phyloP scores from a whole-genome alignment of 2,329 filamentous ascomycete genomes.

The Chrysosporium queenslandicum region DNA sequence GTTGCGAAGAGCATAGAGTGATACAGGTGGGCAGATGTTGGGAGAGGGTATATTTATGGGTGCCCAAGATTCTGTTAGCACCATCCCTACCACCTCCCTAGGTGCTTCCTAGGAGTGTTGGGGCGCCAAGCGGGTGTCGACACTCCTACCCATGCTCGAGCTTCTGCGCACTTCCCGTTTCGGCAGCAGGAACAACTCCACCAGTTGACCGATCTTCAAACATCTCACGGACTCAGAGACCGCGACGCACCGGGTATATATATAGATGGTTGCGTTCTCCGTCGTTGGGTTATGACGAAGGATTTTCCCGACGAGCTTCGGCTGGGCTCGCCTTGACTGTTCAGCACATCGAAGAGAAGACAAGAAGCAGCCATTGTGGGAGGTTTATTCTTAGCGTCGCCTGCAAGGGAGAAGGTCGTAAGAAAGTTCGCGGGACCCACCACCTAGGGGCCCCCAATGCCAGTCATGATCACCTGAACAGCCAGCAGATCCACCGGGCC shows the following conservation, averaged over 20 bases:
- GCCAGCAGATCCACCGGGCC: background rate
- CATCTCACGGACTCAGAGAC: background rate
- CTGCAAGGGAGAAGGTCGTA: background rate
- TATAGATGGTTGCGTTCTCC: background rate
- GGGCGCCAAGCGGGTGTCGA: background rate
- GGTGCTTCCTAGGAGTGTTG: background rate
- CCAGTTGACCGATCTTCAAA: background rate
- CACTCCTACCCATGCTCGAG: slow-evolving; percentile 2
- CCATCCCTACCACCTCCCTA: background rate
- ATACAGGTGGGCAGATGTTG: background rate
- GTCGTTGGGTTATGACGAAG: background rate
- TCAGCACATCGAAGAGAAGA: background rate
- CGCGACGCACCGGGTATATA: background rate
- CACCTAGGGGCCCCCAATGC: background rate
- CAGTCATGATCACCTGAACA: slow-evolving; percentile 12
- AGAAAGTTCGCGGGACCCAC: background rate
- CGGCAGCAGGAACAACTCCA: slow-evolving; percentile 5
- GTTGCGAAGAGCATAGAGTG: background rate
- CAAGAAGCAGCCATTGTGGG: background rate
- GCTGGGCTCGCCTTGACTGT: background rate
- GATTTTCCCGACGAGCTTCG: background rate
- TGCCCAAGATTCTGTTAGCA: background rate
- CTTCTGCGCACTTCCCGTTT: slow-evolving; percentile 8
- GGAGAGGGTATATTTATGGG: background rate
- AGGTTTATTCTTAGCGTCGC: background rate